phyloP scores from a whole-genome alignment of 1,139 yeast genomes.

The Saccharomyces hybrid region DNA sequence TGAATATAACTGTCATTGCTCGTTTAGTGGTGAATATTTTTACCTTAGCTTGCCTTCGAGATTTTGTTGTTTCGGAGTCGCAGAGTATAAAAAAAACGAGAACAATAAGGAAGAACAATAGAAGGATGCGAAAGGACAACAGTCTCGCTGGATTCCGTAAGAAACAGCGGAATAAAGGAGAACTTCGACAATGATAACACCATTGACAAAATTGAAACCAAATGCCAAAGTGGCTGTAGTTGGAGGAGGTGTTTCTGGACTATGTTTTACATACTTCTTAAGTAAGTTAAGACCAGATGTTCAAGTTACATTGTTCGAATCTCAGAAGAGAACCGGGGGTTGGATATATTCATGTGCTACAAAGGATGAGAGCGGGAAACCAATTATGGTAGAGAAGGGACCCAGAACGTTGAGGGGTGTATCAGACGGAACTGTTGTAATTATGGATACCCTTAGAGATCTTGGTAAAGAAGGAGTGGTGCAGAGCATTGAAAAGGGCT shows the following conservation, averaged over 20 bases:
- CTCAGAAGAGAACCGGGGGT: constrained; percentile 57
- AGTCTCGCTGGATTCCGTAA: not conserved
- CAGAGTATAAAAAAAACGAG: not conserved
- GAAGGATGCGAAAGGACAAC: not conserved
- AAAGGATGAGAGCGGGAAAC: constrained; percentile 16
- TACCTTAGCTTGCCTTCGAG: not conserved
- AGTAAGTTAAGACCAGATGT: constrained; percentile 65
- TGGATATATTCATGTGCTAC: constrained; percentile 53
- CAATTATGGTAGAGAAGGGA: constrained; percentile 55
- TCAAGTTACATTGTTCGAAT: constrained; percentile 55
- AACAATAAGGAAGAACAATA: not conserved
- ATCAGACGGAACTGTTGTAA: constrained; percentile 56
- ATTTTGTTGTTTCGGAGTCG: not conserved
- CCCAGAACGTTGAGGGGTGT: constrained; percentile 68
- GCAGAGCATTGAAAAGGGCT: constrained; percentile 41
- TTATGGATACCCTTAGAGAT: constrained; percentile 48
- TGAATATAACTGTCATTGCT: not conserved
- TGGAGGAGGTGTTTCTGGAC: constrained; percentile 87
- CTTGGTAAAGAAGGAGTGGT: constrained; percentile 40
- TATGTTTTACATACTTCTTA: constrained; percentile 69
- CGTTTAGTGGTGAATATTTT: not conserved
- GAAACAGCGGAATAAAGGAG: not conserved
- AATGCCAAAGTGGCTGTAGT: constrained; percentile 53
- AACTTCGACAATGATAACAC: constrained; percentile 2
- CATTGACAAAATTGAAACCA: constrained; percentile 15